Evolutionary conservation across 1,284 basidiomycete genomes (phyloP).

Genomic region (Cutaneotrichosporon dermatis): DNA sequence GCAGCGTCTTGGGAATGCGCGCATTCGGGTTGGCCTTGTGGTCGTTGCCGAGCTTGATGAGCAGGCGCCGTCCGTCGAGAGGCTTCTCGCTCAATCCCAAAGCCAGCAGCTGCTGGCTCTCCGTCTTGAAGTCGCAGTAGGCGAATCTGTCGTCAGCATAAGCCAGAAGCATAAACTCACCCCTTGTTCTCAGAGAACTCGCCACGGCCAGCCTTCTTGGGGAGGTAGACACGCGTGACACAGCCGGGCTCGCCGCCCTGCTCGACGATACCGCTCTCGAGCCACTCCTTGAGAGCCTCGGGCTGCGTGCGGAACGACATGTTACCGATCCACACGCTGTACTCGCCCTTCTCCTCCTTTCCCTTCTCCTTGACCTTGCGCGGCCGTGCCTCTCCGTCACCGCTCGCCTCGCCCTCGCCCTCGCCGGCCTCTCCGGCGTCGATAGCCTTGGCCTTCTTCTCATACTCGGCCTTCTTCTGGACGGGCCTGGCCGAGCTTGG

Average conservation of each 20-base stretch:
- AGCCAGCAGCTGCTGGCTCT: constrained; percentile 67
- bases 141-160: constrained; percentile 64
- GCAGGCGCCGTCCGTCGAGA: constrained; percentile 76
- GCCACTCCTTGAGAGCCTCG: constrained; percentile 65
- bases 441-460: constrained; percentile 42
- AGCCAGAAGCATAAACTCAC: constrained; percentile 29
- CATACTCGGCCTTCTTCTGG: constrained; percentile 20
- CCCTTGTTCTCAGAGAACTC: constrained; percentile 53
- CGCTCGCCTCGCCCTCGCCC: constrained; percentile 1
- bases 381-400: constrained; percentile 2
- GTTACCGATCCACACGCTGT: constrained; percentile 91
- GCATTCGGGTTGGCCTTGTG: constrained; percentile 49
- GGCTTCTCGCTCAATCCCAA: constrained; percentile 75
- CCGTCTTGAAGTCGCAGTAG: constrained; percentile 85
- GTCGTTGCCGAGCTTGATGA: constrained; percentile 89
- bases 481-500: constrained; percentile 31
- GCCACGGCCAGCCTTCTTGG: constrained; percentile 46
- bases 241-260: constrained; percentile 33
- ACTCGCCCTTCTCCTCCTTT: constrained; percentile 56
- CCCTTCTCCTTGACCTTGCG: constrained; percentile 55
- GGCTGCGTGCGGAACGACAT: constrained; percentile 82
- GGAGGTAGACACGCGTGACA: constrained; percentile 56
- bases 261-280: constrained; percentile 59
- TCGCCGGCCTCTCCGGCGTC: constrained; percentile 7
- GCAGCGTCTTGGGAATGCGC: constrained; percentile 53